Evolutionary conservation across 768 basidiomycete genomes (phyloP), one percentile per base, ranked within the genome.

Genomic region (Tulasnella sp.): DNA sequence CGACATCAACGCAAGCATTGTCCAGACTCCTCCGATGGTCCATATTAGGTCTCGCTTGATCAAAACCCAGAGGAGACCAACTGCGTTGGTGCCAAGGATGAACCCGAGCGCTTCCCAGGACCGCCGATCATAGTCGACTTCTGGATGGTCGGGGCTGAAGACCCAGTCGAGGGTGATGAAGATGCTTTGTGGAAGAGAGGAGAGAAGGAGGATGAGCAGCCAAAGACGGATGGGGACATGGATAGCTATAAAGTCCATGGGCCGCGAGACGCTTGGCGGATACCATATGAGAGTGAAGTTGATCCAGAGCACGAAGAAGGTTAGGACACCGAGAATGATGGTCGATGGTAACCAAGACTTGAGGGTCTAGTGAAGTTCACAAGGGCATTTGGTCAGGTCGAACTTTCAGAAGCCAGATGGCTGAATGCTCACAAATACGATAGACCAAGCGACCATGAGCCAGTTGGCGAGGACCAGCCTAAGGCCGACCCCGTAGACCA

Each of bases 181-280:
- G 16, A 88, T 83, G 44, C 84, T 85, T 75, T 87, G 86, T 29
- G 82, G 76, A 75, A 82, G 79, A 74, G 87, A 81, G 72, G 91
- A 86, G 83, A 90, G 64, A 86, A 87, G 76, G 74, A 92, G 88
- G 72, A 90, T 80, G 40, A 90, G 80, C 70, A 83, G 77, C 77
- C 90, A 90, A 73, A 93, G 88, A 2, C 91, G 84, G 69, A 96
- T 82, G 0, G 95, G 95, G 0, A 91, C 90, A 76, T 97, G 95
- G 71, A 97, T 91, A 75, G 95, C 88, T 0, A 88, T 83, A 39
- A 86, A 87, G 78, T 95, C 93, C 44, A 95, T 79, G 0, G 92
- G 92, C 0, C 88, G 84, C 34, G 71, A 0, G 81, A 78, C 29
- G 81, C 81, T 0, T 82, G 78, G 73, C n/a, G 80, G 80, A 77